Evolutionary conservation across 2,329 filamentous ascomycete species (phyloP).

Genomic region (Stachybotrys chartarum): DNA sequence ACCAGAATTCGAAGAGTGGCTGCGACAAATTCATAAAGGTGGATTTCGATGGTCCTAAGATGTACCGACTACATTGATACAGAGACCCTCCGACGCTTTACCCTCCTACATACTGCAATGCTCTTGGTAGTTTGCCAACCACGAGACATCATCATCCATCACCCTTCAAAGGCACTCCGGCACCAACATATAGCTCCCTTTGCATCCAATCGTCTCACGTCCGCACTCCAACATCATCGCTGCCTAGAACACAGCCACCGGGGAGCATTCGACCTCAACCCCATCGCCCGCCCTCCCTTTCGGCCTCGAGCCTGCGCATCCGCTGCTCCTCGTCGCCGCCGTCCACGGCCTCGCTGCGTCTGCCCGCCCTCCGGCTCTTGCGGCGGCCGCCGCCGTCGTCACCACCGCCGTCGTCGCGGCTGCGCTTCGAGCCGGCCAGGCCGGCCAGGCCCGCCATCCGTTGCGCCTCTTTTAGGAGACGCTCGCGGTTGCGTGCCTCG

Average conservation of each 20-base stretch:
- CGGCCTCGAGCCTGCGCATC: slow-evolving; percentile 49
- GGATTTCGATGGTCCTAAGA: no score
- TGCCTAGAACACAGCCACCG: background rate
- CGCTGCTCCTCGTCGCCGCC: slow-evolving; percentile 44
- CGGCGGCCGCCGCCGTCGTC: slow-evolving; percentile 32
- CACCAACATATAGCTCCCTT: background rate
- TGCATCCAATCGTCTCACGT: background rate
- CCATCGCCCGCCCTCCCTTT: slow-evolving; percentile 50
- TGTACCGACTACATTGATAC: no score
- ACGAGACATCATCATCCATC: no score
- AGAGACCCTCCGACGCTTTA: no score
- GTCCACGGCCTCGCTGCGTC: slow-evolving; percentile 40
- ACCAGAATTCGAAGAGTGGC: no score
- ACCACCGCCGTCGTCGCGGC: slow-evolving; percentile 33
- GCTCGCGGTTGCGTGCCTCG: slow-evolving; percentile 58
- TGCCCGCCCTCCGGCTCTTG: slow-evolving; percentile 32
- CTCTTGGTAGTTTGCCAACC: no score
- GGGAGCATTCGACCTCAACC: slow-evolving; percentile 17
- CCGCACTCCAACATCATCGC: background rate
- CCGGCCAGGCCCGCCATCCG: slow-evolving; percentile 49
- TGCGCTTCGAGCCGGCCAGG: slow-evolving; percentile 38
- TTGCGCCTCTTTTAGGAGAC: slow-evolving; percentile 62
- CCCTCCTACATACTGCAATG: no score
- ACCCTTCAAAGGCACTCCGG: no score
- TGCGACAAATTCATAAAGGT: no score